Evolutionary conservation across 2,329 filamentous ascomycete genomes (phyloP).

Genomic region (Neonectria sp.): DNA sequence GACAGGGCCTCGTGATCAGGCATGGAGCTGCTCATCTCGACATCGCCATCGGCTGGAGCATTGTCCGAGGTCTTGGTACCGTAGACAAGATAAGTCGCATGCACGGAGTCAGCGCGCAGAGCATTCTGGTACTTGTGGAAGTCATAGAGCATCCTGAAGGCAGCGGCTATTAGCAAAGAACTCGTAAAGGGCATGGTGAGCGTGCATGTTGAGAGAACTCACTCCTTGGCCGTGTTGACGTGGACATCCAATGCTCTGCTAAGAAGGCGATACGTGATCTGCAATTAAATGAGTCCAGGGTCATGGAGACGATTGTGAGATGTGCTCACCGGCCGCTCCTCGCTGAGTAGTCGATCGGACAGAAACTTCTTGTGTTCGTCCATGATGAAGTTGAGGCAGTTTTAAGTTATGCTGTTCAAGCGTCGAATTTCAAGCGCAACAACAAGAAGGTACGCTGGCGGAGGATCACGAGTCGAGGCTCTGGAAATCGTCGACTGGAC

Average conservation of each 20-base stretch:
- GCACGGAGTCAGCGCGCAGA: slow-evolving; percentile 82
- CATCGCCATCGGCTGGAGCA: slow-evolving; percentile 69
- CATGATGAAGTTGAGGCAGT: slow-evolving; percentile 54
- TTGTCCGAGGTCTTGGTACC: slow-evolving; percentile 71
- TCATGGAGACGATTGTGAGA: slow-evolving; percentile 5
- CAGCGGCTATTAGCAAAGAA: slow-evolving; percentile 30
- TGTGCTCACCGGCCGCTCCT: slow-evolving; percentile 77
- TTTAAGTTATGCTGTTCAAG: not conserved
- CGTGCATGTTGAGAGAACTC: slow-evolving; percentile 47
- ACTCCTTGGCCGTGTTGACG: slow-evolving; percentile 92
- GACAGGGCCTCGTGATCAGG: slow-evolving; percentile 63
- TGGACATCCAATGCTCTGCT: slow-evolving; percentile 88
- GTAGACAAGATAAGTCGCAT: slow-evolving; percentile 92
- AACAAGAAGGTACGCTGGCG: not conserved
- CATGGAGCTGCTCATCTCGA: slow-evolving; percentile 79
- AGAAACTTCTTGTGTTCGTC: slow-evolving; percentile 80
- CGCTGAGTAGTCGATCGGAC: slow-evolving; percentile 81
- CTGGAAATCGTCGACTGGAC: slow-evolving; percentile 29
- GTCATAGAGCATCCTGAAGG: slow-evolving; percentile 87
- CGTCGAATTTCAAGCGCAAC: not conserved
- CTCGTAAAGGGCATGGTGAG: slow-evolving; percentile 18
- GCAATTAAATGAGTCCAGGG: slow-evolving; percentile 26
- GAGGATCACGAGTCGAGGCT: slow-evolving; percentile 14
- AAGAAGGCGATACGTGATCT: slow-evolving; percentile 91
- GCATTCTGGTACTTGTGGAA: slow-evolving; percentile 88